Conservation (phyloP, 768 basidiomycete genomes). For the Suillus bovinus region DNA sequence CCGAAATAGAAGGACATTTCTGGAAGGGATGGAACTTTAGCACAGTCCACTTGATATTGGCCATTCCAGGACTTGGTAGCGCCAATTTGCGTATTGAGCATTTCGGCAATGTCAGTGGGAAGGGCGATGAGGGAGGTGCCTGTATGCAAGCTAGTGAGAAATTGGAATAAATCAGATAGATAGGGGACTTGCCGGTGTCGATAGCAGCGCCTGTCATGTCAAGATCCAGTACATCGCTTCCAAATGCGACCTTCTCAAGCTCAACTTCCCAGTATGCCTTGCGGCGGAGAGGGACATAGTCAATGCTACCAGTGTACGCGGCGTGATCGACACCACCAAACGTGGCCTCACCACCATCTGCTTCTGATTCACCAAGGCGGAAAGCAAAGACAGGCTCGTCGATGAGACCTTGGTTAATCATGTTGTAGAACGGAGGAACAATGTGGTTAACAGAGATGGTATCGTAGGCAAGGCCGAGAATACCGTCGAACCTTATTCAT, state of each 20-base stretch:
- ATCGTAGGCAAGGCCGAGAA: constrained; percentile 91
- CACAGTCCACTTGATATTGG: constrained; percentile 90
- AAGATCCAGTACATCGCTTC: constrained; percentile 84
- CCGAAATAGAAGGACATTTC: constrained; percentile 82
- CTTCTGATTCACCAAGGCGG: constrained; percentile 83
- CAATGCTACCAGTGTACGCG: constrained; percentile 79
- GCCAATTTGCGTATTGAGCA: constrained; percentile 95
- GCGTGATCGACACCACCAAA: constrained; percentile 86
- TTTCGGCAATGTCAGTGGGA: constrained; percentile 94
- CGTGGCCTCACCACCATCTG: constrained; percentile 86
- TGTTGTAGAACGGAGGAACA: constrained; percentile 90
- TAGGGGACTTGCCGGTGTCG: constrained; percentile 65
- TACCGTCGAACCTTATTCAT: constrained; percentile 81
- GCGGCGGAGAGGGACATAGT: constrained; percentile 88
- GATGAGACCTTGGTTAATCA: constrained; percentile 81
- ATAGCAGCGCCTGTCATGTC: constrained; percentile 94
- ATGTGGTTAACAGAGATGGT: constrained; percentile 95
- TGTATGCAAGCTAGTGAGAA: constrained; percentile 23
- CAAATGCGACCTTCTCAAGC: constrained; percentile 83
- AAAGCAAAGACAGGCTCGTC: constrained; percentile 92
- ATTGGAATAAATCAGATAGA: constrained; percentile 6
- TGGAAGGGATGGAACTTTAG: constrained; percentile 81
- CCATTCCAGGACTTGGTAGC: constrained; percentile 96
- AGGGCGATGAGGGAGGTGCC: constrained; percentile 94
- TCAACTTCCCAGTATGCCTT: constrained; percentile 99